Base-by-base conservation (phyloP, 768 basidiomycete species). In the Phanerochaete sordida region DNA sequence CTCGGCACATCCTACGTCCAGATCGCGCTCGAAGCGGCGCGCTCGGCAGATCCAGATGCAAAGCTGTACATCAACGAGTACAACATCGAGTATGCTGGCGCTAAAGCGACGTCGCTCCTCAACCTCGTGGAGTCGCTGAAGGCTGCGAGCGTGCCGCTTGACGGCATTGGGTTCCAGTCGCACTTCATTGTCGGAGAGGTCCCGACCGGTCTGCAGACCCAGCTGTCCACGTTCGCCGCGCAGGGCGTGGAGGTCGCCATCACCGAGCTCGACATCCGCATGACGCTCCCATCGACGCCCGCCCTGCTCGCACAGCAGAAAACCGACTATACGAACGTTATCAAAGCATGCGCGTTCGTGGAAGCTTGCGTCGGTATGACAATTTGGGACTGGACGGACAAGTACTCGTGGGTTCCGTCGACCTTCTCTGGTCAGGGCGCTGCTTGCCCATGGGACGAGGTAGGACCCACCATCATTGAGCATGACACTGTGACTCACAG, bases 171-270 rank as follows among this genome's bases (percentile, higher is more conserved):
- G 55, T 73, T 85, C 43, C 81, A 87, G 72, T 71, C 73, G 43
- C 86, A 87, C 69, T 75, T 85, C 62, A 82, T 86, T 66, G 80
- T 86, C 39, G 85, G 84, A 16, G 64, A 79, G 56, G 76, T 87
- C 15, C 81, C 84, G 0, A 69, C 61, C 26, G 64, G 67, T 4
- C 67, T 87, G 44, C 73, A 78, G 51, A 68, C 74, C 3, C 81
- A 83, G 59, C 71, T 86, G 58, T 65, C 78, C 55, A 74, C 78
- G 52, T 81, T 88, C 66, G 76, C 79, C 30, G 78, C 77, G 9
- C 79, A 85, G 35, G 85, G 86, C 15, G 75, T 88, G 52, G 86
- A 87, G 59, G 81, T 87, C 30, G 86, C 85, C 21, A 81, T 87
- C 64, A 88, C 86, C 2, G 86, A 87, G 68, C 78, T 88, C 48